These are phyloP conservation scores for Claviceps maximensis DNA, from an alignment of 2,329 filamentous ascomycete species.

Conservation along the genomic window DNA sequence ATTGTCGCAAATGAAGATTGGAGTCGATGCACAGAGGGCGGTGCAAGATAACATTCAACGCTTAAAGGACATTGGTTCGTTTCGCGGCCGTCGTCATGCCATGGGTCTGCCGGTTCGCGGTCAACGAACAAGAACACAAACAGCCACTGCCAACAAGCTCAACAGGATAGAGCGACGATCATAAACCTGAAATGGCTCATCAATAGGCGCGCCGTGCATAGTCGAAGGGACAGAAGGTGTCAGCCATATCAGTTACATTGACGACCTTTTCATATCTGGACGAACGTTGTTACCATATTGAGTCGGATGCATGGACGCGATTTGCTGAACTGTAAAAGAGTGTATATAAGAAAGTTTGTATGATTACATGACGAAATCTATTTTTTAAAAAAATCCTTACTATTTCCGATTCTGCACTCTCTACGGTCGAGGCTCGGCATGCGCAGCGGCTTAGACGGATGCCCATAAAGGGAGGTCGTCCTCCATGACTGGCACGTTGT, in stretches of 20 bases:
- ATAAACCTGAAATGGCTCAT: constrained; percentile 6
- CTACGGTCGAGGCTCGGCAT: neutral
- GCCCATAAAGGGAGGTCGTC: constrained; percentile 19
- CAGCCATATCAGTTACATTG: neutral
- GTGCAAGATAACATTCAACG: constrained; percentile 76
- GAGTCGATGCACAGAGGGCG: constrained; percentile 69
- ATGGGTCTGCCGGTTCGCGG: constrained; percentile 86
- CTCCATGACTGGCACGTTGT: constrained; percentile 38
- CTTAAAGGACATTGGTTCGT: constrained; percentile 80
- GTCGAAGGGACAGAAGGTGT: neutral
- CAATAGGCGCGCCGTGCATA: neutral
- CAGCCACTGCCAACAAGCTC: constrained; percentile 45
- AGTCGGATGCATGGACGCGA: neutral
- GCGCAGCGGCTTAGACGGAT: neutral
- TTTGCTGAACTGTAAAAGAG: constrained; percentile 14
- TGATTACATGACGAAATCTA: constrained; percentile 11
- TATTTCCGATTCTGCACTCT: neutral
- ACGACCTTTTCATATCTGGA: too few species aligned
- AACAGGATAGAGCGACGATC: constrained; percentile 38
- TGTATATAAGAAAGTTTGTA: constrained; percentile 18
- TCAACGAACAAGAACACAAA: constrained; percentile 73
- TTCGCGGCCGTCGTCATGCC: constrained; percentile 79
- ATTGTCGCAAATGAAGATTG: constrained; percentile 82
- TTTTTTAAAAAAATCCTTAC: neutral
- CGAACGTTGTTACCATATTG: too few species aligned